phyloP scores from a whole-genome alignment of 805 yeast species.

The Kockiozyma suomiensis region DNA sequence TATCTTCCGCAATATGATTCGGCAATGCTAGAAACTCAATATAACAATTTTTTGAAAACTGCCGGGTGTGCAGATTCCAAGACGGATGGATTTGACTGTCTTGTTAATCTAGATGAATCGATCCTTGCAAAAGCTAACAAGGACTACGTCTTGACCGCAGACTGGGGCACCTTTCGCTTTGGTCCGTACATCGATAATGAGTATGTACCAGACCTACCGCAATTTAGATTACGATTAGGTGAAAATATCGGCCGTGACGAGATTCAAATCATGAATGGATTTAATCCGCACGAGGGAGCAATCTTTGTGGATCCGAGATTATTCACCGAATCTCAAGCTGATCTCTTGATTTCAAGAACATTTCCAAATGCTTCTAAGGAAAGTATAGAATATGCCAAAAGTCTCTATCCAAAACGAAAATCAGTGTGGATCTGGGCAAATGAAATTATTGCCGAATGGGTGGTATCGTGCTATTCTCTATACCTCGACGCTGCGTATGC shows the following conservation, averaged over 20 bases:
- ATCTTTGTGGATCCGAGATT: conserved; percentile 23
- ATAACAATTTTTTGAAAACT: neutral
- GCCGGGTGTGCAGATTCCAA: neutral
- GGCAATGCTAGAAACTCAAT: conserved; percentile 11
- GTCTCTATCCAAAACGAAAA: conserved; percentile 10
- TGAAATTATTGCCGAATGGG: conserved; percentile 22
- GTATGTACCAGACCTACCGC: conserved; percentile 25
- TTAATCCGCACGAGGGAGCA: conserved; percentile 25
- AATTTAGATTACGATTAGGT: neutral
- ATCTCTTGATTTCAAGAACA: conserved; percentile 1
- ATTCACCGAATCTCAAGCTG: conserved; percentile 6
- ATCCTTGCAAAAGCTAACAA: conserved; percentile 20
- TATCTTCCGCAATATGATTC: conserved; percentile 22
- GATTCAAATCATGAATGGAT: conserved; percentile 19
- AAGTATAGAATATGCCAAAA: neutral
- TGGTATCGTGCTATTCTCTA: conserved; percentile 12
- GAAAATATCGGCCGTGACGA: neutral
- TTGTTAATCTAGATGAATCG: neutral
- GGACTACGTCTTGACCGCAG: conserved; percentile 12
- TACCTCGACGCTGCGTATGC: conserved; percentile 10
- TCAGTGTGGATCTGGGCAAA: conserved; percentile 14
- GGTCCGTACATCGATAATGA: conserved; percentile 28
- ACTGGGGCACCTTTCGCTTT: conserved; percentile 23
- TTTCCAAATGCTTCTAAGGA: conserved; percentile 22
- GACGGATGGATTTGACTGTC: conserved; percentile 9